These are phyloP conservation scores for Metschnikowia lunata DNA, from an alignment of 805 yeast species.

Conservation along the genomic window DNA sequence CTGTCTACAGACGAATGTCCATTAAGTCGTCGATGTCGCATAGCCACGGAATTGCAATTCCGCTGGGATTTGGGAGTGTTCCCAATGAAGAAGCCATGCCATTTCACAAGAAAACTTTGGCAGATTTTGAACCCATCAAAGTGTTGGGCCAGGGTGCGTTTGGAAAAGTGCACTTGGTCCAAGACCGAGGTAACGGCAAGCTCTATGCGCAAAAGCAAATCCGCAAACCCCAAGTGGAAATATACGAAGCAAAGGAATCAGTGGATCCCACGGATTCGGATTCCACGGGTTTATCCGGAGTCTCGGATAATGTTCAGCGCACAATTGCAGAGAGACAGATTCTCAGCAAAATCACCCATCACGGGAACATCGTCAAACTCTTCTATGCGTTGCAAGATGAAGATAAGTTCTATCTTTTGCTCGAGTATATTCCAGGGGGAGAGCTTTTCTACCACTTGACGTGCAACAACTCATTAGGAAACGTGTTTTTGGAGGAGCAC, in stretches of 20 bases:
- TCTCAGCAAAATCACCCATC: constrained; percentile 36
- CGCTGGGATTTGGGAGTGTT: constrained; percentile 12
- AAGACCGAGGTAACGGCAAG: constrained; percentile 34
- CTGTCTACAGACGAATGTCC: constrained; percentile 17
- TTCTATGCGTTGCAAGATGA: constrained; percentile 44
- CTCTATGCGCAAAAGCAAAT: constrained; percentile 43
- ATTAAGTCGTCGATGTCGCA: constrained; percentile 13
- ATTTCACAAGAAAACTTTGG: constrained; percentile 22
- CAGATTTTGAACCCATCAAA: constrained; percentile 40
- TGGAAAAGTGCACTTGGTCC: constrained; percentile 41
- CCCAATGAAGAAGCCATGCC: constrained; percentile 3
- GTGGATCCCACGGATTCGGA: constrained; percentile 21
- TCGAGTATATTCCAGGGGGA: constrained; percentile 44
- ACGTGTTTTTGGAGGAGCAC: constrained; percentile 54
- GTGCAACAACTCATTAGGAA: constrained; percentile 28
- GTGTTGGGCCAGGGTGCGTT: constrained; percentile 43
- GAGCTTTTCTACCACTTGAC: constrained; percentile 41
- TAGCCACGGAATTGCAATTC: constrained; percentile 13
- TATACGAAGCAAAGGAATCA: constrained; percentile 20
- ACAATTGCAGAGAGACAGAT: constrained; percentile 19
- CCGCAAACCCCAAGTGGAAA: constrained; percentile 25
- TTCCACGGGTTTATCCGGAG: constrained; percentile 6
- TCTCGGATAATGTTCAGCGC: constrained; percentile 14
- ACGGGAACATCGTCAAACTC: constrained; percentile 39
- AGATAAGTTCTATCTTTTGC: constrained; percentile 39